phyloP scores from a whole-genome alignment of 108 stramenopile species.

The Parmales sp. region DNA sequence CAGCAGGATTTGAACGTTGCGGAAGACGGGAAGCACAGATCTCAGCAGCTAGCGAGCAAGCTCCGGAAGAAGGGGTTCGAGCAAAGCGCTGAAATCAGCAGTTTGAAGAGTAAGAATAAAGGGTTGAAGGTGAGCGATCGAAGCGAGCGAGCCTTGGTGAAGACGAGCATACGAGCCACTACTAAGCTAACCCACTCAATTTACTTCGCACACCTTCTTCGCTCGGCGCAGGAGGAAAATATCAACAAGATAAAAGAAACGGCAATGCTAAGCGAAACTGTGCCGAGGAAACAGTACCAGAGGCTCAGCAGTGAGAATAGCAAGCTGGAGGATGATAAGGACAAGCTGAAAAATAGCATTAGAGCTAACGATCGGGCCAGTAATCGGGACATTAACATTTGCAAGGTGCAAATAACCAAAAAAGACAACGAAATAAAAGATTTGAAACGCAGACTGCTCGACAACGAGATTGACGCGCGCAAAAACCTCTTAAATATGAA shows the following conservation, averaged over 20 bases:
- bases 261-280: too few relatives aligned
- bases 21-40: not conserved
- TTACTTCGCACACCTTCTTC: too few relatives aligned
- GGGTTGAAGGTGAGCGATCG: not conserved
- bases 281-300: too few relatives aligned
- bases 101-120: not conserved
- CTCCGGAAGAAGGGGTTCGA: not conserved
- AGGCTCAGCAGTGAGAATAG: too few relatives aligned
- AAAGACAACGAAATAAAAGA: not conserved
- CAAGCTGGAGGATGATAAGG: not conserved
- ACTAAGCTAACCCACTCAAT: too few relatives aligned
- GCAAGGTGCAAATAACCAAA: not conserved
- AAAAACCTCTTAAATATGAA: not conserved
- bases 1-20: not conserved
- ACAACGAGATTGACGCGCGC: not conserved
- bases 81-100: not conserved
- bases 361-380: not conserved
- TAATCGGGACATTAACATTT: not conserved
- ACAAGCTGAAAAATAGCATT: not conserved
- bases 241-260: too few relatives aligned
- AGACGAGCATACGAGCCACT: too few relatives aligned
- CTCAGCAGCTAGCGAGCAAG: not conserved
- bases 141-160: too few relatives aligned
- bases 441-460: not conserved
- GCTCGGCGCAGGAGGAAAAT: too few relatives aligned